These are phyloP conservation scores for Rhododendron vialii DNA, from an alignment of 148 eudicot genomes.

Conservation along the genomic window DNA sequence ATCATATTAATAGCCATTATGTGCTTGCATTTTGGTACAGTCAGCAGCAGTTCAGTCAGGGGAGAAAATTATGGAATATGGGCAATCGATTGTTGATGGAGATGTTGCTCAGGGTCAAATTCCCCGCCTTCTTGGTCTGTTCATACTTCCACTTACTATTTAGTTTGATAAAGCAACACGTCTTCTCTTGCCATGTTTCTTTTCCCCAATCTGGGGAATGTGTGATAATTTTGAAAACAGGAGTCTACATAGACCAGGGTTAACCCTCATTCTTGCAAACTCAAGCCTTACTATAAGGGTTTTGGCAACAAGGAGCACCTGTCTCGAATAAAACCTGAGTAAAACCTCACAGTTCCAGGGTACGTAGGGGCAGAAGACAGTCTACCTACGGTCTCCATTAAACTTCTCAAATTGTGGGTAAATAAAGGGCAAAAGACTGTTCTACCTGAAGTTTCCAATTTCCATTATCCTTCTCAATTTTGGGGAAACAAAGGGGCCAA, in stretches of 20 bases:
- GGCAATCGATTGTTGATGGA: conserved; percentile 72
- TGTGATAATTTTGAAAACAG: neutral
- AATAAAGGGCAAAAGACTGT: neutral
- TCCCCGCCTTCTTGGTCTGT: conserved; percentile 88
- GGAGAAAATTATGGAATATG: conserved; percentile 82
- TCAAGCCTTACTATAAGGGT: neutral
- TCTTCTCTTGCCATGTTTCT: neutral
- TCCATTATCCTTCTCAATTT: neutral
- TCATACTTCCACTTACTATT: conserved; percentile 1
- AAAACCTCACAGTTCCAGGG: neutral
- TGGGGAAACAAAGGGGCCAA: neutral
- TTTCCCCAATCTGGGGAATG: neutral
- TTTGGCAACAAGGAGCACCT: conserved; percentile 2
- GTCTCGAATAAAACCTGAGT: neutral
- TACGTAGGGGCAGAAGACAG: neutral
- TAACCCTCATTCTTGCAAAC: neutral
- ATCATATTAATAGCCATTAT: neutral
- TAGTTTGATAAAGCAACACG: neutral
- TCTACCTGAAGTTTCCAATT: neutral
- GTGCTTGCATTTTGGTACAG: conserved; percentile 37
- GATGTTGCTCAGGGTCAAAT: conserved; percentile 66
- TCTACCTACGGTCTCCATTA: neutral
- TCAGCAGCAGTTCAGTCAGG: conserved; percentile 70
- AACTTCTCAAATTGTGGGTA: neutral
- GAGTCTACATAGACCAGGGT: neutral